Evolutionary conservation across 106 monocot species (phyloP), one percentile per base, ranked within the genome.

Genomic region (Phalaenopsis aphrodite): DNA sequence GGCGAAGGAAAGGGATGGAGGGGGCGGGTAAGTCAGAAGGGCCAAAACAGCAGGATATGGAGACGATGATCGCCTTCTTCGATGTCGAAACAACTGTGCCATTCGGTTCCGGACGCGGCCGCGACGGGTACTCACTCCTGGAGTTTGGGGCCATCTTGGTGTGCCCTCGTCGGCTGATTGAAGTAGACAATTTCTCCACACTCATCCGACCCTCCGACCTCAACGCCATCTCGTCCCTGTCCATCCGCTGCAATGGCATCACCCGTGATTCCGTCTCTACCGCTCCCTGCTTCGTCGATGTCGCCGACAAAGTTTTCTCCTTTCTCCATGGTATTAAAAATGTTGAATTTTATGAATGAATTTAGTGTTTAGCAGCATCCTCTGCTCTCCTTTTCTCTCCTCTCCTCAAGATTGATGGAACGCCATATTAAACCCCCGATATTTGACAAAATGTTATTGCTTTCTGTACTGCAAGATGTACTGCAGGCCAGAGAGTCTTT

Each of bases 51-150:
- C 30, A 74, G 16, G 74, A 42, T 42, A 5, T 43, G 12, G 43
- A 19, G 42, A 10, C 78, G 7, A 86, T 90, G 83, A 97, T 97
- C 80, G 97, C 84, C 36, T 94, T 97, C 94, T 97, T 97, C 85
- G 97, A 97, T 83, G 87, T 94, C 69, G 94, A 97, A 86, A 97
- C 97, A 38, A 87, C 97, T 23, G 48, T 97, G 42, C 97, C 97
- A 41, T 45, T 58, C 68, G 43, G 74, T 6, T 74, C 74, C 43
- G 17, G 74, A 16, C 84, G 86, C 38, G 41, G 75, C 3, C 87
- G 92, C 41, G 82, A 84, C 78, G 87, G 92, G 1, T 92, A 89
- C 80, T 78, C 87, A 18, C 85, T 97, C n/a, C 90, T 97, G 18
- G 97, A 97, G 84, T 97, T 97, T 82, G 97, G 94, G 4, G 91